Evolutionary conservation across 306 rosid species (phyloP).

Genomic region (Malus asiatica): DNA sequence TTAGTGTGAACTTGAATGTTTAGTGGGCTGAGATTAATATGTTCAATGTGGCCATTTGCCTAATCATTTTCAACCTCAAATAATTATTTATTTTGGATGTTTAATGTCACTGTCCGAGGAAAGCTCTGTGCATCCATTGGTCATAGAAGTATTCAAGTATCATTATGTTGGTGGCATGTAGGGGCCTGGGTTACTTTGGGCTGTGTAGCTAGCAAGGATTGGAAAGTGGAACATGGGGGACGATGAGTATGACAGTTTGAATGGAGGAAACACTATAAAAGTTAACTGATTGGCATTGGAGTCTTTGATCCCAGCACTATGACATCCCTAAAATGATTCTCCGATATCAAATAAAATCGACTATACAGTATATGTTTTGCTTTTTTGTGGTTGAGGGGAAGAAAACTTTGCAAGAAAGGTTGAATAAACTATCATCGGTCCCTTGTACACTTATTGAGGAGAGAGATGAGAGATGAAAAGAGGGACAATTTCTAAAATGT

Average conservation of each 20-base stretch:
- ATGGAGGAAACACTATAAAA: slow-evolving; percentile 12
- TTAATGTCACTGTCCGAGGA: neutral
- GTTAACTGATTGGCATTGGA: slow-evolving; percentile 4
- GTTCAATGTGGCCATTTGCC: neutral
- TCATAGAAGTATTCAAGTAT: neutral
- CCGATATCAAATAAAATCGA: neutral
- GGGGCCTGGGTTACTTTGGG: slow-evolving; percentile 15
- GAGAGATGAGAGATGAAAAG: neutral
- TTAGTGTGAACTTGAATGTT: neutral
- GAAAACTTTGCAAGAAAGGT: neutral
- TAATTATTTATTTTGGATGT: neutral
- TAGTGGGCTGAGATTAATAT: neutral
- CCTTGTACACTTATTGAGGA: neutral
- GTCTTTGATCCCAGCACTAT: slow-evolving; percentile 21
- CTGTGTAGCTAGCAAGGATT: neutral
- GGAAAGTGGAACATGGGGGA: slow-evolving; percentile 12
- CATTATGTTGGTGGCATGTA: slow-evolving; percentile 1
- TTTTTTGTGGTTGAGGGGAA: neutral
- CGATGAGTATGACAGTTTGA: slow-evolving; percentile 18
- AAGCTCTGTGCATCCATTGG: neutral
- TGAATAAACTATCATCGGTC: neutral
- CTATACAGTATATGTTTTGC: neutral
- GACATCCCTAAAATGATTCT: neutral
- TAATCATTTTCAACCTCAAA: neutral
- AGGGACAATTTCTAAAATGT: too few species aligned